Evolutionary conservation across 768 basidiomycete genomes (phyloP).

Genomic region (Leccinum longicurvipes): DNA sequence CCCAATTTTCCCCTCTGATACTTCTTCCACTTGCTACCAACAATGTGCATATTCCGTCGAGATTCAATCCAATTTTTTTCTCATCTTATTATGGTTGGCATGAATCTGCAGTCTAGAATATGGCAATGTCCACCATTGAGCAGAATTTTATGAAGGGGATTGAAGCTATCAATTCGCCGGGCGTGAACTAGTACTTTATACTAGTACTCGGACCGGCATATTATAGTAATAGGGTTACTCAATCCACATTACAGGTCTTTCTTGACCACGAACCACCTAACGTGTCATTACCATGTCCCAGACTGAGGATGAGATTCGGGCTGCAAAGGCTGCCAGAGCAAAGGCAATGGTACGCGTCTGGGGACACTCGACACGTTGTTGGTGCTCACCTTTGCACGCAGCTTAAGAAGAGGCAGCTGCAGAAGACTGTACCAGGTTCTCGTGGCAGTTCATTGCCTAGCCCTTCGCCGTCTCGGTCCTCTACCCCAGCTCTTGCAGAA

Average conservation of each 20-base stretch:
- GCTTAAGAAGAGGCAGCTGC: slow-evolving; percentile 81
- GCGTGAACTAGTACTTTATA: not conserved
- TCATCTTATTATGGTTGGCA: slow-evolving; percentile 1
- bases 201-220: not conserved
- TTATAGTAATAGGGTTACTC: not conserved
- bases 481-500: slow-evolving; percentile 52
- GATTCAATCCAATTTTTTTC: slow-evolving; percentile 35
- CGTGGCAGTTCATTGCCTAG: slow-evolving; percentile 36
- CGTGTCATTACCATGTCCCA: slow-evolving; percentile 20
- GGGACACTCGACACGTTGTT: not conserved
- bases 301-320: slow-evolving; percentile 75
- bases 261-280: slow-evolving; percentile 4
- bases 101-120: not conserved
- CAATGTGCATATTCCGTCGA: slow-evolving; percentile 45
- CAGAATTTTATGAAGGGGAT: slow-evolving; percentile 2
- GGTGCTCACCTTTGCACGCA: slow-evolving; percentile 28
- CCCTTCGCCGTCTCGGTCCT: slow-evolving; percentile 46
- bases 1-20: slow-evolving; percentile 33
- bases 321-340: slow-evolving; percentile 78
- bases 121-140: not conserved
- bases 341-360: slow-evolving; percentile 65
- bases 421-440: slow-evolving; percentile 50
- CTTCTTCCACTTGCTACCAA: slow-evolving; percentile 35
- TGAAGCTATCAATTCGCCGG: not conserved
- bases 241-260: slow-evolving; percentile 3